Base-by-base conservation (phyloP, 495 filamentous ascomycete genomes). In the Penicillium antarcticum region DNA sequence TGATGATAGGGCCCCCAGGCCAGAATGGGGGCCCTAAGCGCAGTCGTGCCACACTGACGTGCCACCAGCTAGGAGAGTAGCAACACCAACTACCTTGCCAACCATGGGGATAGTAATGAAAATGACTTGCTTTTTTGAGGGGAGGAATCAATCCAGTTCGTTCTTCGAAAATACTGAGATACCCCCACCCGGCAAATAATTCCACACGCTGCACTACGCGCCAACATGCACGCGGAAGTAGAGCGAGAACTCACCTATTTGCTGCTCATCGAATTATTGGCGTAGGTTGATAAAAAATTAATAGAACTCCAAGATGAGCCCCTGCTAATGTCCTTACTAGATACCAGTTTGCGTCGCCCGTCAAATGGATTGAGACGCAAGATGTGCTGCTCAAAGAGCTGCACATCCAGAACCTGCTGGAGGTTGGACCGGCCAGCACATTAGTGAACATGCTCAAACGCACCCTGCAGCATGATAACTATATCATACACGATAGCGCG, bases 311-410 rank as follows among this genome's bases (percentile, higher is more conserved):
- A 26, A n/a, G n/a, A n/a, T n/a, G n/a, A n/a, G n/a, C n/a, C n/a
- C n/a, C n/a, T n/a, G n/a, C n/a, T n/a, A n/a, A n/a, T n/a, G n/a
- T n/a, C n/a, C n/a, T n/a, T 45, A 45, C 42, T 35, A 55, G 52
- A 35, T 38, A 55, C 31, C 52, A 55, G 33, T 50, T 55, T 43
- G 52, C 52, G 18, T 43, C 33, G 7, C 52, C 52, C 14, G 52
- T 55, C 19, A 35, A 40, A 42, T 55, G 49, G 36, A 51, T 54
- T 21, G 52, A 40, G 12, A 50, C 52, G n/a, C 52, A 55, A 51
- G 32, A 55, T 42, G 21, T 35, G n/a, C 36, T 55, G 11, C 26
- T 55, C 3, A 18, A 44, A 24, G 37, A 51, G 42, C 16, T 17
- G 16, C 38, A 37, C n/a, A 42, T 57, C 39, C 14, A 57, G 42